Evolutionary conservation across 805 yeast species (phyloP), one percentile per base, ranked within the genome.

Genomic region (Maudiozyma serrabonitensis): DNA sequence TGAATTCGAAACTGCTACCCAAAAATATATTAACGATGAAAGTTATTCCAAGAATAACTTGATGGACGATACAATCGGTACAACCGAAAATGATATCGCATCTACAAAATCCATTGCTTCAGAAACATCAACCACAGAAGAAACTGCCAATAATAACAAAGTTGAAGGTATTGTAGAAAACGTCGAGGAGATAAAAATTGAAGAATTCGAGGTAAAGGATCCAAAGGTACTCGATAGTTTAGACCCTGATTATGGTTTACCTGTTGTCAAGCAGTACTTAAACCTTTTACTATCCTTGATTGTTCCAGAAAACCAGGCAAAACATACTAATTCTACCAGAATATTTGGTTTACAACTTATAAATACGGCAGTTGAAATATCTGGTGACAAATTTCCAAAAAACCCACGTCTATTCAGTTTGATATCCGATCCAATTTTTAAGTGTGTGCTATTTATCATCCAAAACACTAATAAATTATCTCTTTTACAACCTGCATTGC

Each of bases 301-400:
- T 34, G 81, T 93, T 11, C 95, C 96, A 0, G 79, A 82, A 35
- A 85, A 87, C 58, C 87, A 84, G 61, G 79, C 79, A 58, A 88
- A 86, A 58, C 93, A 88, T 59, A 86, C 91, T 53, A 96, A 91
- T 63, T 76, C 87, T 26, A 82, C 96, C 0, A 78, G 95, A 50
- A 82, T 87, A 13, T 80, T 91, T 69, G 93, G 96, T 0, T 68
- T 93, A 37, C 76, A 82, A 28, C 75, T 91, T 40, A 73, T 93
- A 40, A 82, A 81, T 48, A 82, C 84, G 0, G 84, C 95, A 0
- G 74, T 93, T 45, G 98, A 93, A 66, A 82, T 87, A 5, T 74
- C 88, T 11, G 96, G 96, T 2, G 69, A 73, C 47, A 63, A 69
- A 28, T 74, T 89, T 46, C 71, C 76, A 3, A 58, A 68, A 8